Evolutionary conservation across 176 grass and related monocot species (phyloP), one percentile per base, ranked within the genome.

Genomic region (Microstegium vimineum): DNA sequence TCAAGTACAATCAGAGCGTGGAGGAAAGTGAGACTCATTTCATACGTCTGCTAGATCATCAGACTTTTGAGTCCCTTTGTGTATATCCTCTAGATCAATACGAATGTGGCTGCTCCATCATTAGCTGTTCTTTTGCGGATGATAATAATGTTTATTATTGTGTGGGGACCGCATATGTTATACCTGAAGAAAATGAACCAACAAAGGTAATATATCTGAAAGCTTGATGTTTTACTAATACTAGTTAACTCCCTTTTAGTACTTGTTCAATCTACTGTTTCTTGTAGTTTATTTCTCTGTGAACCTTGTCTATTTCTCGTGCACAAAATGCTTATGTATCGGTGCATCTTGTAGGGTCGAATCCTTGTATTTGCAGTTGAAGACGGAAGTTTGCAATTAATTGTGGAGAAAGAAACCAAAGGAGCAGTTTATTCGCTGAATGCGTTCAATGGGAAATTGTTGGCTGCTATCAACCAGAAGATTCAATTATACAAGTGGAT

Each of bases 401-500:
- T 98, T 25, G 90, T 84, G 67, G 92, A 93, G 52, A 98, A 98
- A 82, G 95, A 98, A 93, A 98, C 86, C 1, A 95, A 98, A 82
- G 95, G 95, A 45, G 90, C 90, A 43, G 90, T 94, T 54, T 94
- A 98, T 88, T 93, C 90, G 0, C 73, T 98, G 45, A 98, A 98
- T 76, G 83, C 95, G 79, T 98, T 94, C 72, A 94, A 91, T 65
- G 95, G 95, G n/a, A 98, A 94, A 73, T 84, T 98, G 83, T 89
- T 98, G 28, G 95, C 95, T 32, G 92, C 95, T 32, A 98, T 94
- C 71, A 98, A 98, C 83, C 90, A 98, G 84, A 98, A 94, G 79
- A 98, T 98, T 60, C 95, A 98, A 27, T 65, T 98, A 45, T 94
- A 94, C 20, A 98, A 98, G 81, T 94, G 86, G 92, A 83, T 84